phyloP scores from a whole-genome alignment of 495 filamentous ascomycete species.

The Patellaria atrata region DNA sequence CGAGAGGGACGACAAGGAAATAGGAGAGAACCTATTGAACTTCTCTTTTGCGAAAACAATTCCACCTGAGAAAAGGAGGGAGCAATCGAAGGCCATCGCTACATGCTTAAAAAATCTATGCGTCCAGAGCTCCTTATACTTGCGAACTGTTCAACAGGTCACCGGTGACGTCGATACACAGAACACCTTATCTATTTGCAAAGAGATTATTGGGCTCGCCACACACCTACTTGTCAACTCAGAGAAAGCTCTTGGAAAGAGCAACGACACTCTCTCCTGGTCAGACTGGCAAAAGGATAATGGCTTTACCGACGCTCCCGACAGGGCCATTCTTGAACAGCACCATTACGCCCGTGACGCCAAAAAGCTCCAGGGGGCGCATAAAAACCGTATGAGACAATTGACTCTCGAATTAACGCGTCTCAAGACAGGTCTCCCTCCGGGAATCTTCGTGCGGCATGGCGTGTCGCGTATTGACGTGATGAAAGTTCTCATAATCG shows the following conservation, averaged over 20 bases:
- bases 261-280: too few relatives aligned
- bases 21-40: slow-evolving; percentile 14
- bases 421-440: slow-evolving; percentile 37
- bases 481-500: slow-evolving; percentile 44
- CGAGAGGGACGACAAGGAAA: slow-evolving; percentile 13
- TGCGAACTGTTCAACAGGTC: slow-evolving; percentile 3
- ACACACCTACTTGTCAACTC: too few relatives aligned
- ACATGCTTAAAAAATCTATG: slow-evolving; percentile 19
- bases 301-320: slow-evolving; percentile 26
- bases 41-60: slow-evolving; percentile 9
- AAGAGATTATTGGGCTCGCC: background rate
- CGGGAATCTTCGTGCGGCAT: slow-evolving; percentile 44
- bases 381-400: slow-evolving; percentile 32
- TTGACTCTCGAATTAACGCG: slow-evolving; percentile 38
- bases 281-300: slow-evolving; percentile 21
- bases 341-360: slow-evolving; percentile 15
- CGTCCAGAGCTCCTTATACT: slow-evolving; percentile 18
- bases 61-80: background rate
- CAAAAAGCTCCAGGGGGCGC: slow-evolving; percentile 2
- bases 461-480: slow-evolving; percentile 38
- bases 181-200: background rate
- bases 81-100: slow-evolving; percentile 11
- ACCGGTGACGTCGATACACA: slow-evolving; percentile 2
- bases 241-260: too few relatives aligned
- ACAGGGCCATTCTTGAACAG: slow-evolving; percentile 24